Conservation (phyloP, 106 monocot genomes). For the Acorus gramineus region DNA sequence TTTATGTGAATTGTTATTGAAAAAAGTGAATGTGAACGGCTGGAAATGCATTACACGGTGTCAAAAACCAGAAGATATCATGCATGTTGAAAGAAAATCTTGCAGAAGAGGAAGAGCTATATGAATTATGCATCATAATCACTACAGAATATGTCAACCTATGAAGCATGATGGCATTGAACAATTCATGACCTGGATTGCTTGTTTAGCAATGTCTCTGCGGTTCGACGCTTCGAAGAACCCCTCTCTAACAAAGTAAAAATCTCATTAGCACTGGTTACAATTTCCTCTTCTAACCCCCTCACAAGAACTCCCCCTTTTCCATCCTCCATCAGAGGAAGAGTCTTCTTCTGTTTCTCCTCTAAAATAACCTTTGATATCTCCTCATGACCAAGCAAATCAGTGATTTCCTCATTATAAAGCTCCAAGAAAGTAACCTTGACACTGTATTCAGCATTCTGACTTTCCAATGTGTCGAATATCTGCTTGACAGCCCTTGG, state of each 20-base stretch:
- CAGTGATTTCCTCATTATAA: slow-evolving; percentile 99
- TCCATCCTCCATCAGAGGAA: slow-evolving; percentile 98
- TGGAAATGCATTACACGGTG: slow-evolving; percentile 10
- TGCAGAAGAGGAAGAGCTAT: too few species aligned
- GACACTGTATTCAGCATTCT: slow-evolving; percentile 96
- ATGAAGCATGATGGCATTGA: background rate
- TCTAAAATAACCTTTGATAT: slow-evolving; percentile 64
- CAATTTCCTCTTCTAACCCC: slow-evolving; percentile 94
- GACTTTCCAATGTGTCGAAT: slow-evolving; percentile 91
- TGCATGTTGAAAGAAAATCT: too few species aligned
- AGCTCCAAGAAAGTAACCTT: slow-evolving; percentile 96
- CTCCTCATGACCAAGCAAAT: slow-evolving; percentile 90
- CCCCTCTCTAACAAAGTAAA: slow-evolving; percentile 90
- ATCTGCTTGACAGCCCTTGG: slow-evolving; percentile 97
- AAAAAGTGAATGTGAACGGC: slow-evolving; percentile 97
- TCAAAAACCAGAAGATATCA: too few species aligned
- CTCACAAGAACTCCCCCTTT: slow-evolving; percentile 96
- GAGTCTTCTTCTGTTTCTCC: slow-evolving; percentile 77
- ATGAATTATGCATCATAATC: too few species aligned
- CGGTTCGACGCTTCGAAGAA: slow-evolving; percentile 86
- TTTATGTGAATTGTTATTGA: slow-evolving; percentile 99
- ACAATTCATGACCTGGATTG: slow-evolving; percentile 66
- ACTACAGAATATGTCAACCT: too few species aligned
- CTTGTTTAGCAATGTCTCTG: slow-evolving; percentile 94
- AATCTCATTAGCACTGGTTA: slow-evolving; percentile 78